Conservation (phyloP, 2,329 filamentous ascomycete species). For the Penicillium sp. region DNA sequence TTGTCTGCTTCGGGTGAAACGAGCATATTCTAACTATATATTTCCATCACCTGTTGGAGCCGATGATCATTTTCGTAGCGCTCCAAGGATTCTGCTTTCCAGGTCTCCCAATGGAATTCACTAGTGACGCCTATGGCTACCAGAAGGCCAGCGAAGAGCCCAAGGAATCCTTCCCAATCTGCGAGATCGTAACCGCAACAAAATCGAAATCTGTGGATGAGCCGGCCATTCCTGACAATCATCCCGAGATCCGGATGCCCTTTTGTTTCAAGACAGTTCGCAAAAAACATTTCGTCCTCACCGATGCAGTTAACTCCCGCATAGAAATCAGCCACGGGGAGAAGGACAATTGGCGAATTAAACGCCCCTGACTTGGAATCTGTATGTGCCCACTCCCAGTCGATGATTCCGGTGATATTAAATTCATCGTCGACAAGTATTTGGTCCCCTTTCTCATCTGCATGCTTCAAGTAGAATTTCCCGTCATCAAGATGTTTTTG, state of each 20-base stretch:
- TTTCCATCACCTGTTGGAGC: no score
- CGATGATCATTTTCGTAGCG: no score
- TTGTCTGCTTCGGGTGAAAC: no score
- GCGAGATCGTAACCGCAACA: conserved; percentile 45
- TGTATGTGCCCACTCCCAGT: conserved; percentile 47
- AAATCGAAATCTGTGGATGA: conserved; percentile 44
- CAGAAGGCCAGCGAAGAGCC: conserved; percentile 42
- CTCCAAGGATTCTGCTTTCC: no score
- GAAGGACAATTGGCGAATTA: conserved; percentile 43
- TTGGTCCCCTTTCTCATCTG: no score
- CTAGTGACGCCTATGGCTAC: no score
- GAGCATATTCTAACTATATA: no score
- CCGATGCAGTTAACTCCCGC: conserved; percentile 34
- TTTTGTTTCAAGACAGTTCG: conserved; percentile 34
- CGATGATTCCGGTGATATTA: conserved; percentile 9
- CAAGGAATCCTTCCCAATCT: conserved; percentile 47
- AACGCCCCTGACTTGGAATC: conserved; percentile 41
- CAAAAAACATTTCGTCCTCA: conserved; percentile 43
- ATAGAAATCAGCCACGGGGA: conserved; percentile 47
- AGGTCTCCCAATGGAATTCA: no score
- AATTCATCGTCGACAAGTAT: no score
- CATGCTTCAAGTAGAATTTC: no score
- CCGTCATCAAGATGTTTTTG: conserved; percentile 41
- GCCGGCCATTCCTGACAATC: conserved; percentile 38
- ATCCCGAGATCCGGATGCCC: conserved; percentile 37